phyloP scores from a whole-genome alignment of 257 asterid genomes.

The Solanum commersonii region DNA sequence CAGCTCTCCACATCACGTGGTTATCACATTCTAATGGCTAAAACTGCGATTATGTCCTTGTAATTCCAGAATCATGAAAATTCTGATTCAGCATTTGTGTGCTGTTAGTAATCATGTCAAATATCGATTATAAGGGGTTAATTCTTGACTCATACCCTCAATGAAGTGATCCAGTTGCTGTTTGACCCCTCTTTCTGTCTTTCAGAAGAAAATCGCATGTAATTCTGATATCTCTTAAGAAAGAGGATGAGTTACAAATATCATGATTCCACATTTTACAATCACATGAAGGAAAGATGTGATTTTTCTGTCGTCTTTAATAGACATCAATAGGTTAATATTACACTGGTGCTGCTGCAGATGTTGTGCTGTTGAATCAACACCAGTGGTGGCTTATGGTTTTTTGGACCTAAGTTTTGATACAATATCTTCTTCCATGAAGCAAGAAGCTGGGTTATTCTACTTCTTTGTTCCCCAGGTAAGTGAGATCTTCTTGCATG shows the following conservation, averaged over 20 bases:
- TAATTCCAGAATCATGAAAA: not conserved
- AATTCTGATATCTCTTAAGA: not conserved
- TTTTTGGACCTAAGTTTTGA: slow-evolving; percentile 55
- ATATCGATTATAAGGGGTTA: not conserved
- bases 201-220: not conserved
- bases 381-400: slow-evolving; percentile 68
- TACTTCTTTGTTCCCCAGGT: slow-evolving; percentile 79
- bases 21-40: not conserved
- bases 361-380: slow-evolving; percentile 46
- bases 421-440: slow-evolving; percentile 23
- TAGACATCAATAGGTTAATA: not conserved
- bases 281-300: not conserved
- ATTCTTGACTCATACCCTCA: not conserved
- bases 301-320: not conserved
- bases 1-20: not conserved
- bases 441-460: slow-evolving; percentile 52
- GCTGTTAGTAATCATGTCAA: not conserved
- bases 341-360: slow-evolving; percentile 19
- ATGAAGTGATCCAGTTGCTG: not conserved
- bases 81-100: not conserved
- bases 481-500: slow-evolving; percentile 1
- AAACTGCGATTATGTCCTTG: not conserved
- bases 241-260: not conserved
- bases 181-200: not conserved
- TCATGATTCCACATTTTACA: not conserved